Conservation (phyloP, 2,329 filamentous ascomycete species). For the Macrophomina pseudophaseolina region DNA sequence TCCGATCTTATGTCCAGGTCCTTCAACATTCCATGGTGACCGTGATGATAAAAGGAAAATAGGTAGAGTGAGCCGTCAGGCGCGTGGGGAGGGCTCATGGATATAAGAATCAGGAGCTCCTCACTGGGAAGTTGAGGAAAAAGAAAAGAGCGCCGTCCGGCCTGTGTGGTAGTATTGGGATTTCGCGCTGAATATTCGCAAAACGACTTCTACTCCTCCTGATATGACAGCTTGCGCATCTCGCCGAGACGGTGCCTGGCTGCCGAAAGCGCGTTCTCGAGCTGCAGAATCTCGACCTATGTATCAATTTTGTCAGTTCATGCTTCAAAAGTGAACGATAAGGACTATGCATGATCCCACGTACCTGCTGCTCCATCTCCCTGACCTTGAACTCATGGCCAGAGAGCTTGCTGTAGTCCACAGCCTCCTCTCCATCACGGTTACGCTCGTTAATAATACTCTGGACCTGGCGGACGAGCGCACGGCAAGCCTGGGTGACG, state of each 20-base stretch:
- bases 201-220: constrained; percentile 63
- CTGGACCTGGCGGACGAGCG: constrained; percentile 91
- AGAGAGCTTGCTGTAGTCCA: constrained; percentile 87
- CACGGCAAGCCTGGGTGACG: constrained; percentile 85
- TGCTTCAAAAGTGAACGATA: not conserved
- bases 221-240: constrained; percentile 97
- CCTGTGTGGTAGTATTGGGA: not conserved
- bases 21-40: not conserved
- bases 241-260: constrained; percentile 87
- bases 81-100: not conserved
- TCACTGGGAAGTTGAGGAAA: not conserved
- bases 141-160: not conserved
- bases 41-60: not conserved
- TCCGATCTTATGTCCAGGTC: constrained; percentile 1
- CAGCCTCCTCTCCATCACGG: constrained; percentile 74
- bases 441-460: constrained; percentile 88
- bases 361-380: constrained; percentile 99
- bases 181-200: not conserved
- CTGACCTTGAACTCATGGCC: constrained; percentile 97
- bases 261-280: constrained; percentile 82
- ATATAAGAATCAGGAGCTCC: too few relatives aligned
- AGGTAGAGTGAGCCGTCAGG: constrained; percentile 6
- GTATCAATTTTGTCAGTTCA: constrained; percentile 23
- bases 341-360: constrained; percentile 37
- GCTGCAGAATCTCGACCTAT: constrained; percentile 93